These are phyloP conservation scores for Trichoderma simmonsii DNA, from an alignment of 2,329 filamentous ascomycete genomes.

Conservation along the genomic window DNA sequence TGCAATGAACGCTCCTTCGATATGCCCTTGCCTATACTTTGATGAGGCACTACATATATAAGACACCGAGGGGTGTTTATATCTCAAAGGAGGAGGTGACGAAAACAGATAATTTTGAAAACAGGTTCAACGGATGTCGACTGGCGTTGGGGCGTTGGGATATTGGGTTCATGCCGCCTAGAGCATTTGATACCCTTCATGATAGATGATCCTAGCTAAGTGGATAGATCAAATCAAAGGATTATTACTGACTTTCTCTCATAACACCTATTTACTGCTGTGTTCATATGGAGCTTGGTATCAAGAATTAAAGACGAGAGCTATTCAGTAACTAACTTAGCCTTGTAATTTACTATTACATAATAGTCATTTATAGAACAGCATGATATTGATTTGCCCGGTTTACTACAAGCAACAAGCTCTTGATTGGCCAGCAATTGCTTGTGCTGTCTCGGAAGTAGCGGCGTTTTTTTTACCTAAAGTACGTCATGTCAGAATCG, in stretches of 20 bases:
- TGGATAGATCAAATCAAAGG: slow-evolving; percentile 18
- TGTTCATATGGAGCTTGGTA: neutral
- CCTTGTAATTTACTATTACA: neutral
- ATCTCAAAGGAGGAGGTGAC: neutral
- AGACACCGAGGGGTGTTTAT: neutral
- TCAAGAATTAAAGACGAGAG: neutral
- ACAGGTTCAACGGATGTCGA: neutral
- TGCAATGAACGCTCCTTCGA: slow-evolving; percentile 1
- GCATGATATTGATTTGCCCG: neutral
- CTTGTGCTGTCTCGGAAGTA: neutral
- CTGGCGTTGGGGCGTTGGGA: slow-evolving; percentile 3
- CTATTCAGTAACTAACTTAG: neutral
- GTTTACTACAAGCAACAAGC: neutral
- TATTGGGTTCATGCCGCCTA: neutral
- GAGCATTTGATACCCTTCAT: slow-evolving; percentile 18
- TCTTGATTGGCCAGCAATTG: neutral
- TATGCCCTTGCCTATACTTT: neutral
- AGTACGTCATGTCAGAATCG: neutral
- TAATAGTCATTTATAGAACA: neutral
- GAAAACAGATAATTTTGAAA: neutral
- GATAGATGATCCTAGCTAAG: slow-evolving; percentile 21
- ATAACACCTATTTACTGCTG: neutral
- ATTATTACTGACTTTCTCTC: neutral
- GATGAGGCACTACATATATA: neutral
- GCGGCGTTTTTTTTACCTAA: neutral